Percentiles rank a stretch among this genome's conserved stretches.
These are phyloP conservation scores for Amphichorda felina DNA, from an alignment of 2,329 filamentous ascomycete genomes.

Conservation along the genomic window DNA sequence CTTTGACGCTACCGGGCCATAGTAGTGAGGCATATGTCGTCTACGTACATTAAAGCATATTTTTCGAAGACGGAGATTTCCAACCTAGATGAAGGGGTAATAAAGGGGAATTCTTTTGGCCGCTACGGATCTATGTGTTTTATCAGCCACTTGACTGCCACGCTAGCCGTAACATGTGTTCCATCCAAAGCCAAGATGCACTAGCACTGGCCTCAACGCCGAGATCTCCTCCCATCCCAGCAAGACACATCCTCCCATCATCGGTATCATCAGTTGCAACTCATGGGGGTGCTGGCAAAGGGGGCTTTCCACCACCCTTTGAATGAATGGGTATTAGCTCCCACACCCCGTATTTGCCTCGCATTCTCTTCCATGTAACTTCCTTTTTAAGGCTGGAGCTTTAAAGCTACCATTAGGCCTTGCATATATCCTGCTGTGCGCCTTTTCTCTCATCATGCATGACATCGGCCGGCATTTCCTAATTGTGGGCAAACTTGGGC, in stretches of 20 bases:
- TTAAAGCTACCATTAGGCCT: constrained; percentile 53
- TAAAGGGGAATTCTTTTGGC: constrained; percentile 4
- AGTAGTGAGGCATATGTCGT: no score
- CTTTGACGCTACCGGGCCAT: no score
- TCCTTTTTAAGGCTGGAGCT: constrained; percentile 40
- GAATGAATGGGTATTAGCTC: no score
- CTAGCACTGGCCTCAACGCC: constrained; percentile 9
- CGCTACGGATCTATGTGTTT: constrained; percentile 5
- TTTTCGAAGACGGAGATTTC: no score
- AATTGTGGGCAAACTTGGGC: constrained; percentile 9
- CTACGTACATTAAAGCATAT: no score
- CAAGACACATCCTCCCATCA: constrained; percentile 3
- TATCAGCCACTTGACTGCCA: constrained; percentile 14
- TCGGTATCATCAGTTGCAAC: no score
- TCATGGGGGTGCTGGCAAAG: no score
- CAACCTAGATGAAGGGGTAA: neutral
- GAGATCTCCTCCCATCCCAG: constrained; percentile 2
- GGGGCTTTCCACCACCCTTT: no score
- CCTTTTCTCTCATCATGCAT: constrained; percentile 1
- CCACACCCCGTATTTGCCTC: neutral
- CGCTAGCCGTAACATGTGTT: constrained; percentile 6
- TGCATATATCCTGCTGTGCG: constrained; percentile 14
- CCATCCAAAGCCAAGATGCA: constrained; percentile 7
- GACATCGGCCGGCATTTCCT: constrained; percentile 1
- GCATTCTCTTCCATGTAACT: neutral